A percentile compares a stretch with the other conserved stretches of the same genome.
phyloP scores from a whole-genome alignment of 305 asterid genomes.

The Fraxinus baroniana region DNA sequence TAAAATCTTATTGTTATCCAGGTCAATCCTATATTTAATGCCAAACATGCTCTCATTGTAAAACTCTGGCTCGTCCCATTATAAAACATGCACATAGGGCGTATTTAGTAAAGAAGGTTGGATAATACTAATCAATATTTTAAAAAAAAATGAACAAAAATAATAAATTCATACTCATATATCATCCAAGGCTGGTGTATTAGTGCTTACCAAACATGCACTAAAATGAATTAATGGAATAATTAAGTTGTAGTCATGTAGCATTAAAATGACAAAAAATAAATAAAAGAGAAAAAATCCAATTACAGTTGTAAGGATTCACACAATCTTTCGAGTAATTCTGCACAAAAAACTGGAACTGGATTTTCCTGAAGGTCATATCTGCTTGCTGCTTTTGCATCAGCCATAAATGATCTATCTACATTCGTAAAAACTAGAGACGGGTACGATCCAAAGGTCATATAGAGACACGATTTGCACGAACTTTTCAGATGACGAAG shows the following conservation, averaged over 20 bases:
- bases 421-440: neutral
- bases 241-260: neutral
- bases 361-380: neutral
- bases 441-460: neutral
- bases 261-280: neutral
- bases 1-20: neutral
- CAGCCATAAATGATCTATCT: neutral
- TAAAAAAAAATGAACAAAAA: neutral
- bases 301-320: neutral
- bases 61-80: neutral
- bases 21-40: constrained; percentile 2
- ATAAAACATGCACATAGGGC: too few relatives aligned
- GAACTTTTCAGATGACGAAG: neutral
- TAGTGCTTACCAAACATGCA: neutral
- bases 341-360: neutral
- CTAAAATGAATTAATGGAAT: constrained; percentile 5
- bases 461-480: neutral
- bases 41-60: neutral
- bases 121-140: neutral
- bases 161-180: neutral
- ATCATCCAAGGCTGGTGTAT: neutral
- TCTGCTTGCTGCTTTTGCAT: neutral
- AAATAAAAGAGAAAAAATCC: neutral
- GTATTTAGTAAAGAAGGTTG: neutral
- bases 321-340: neutral